phyloP scores from a whole-genome alignment of 352 stramenopile genomes.

The Globisporangium apiculatum region DNA sequence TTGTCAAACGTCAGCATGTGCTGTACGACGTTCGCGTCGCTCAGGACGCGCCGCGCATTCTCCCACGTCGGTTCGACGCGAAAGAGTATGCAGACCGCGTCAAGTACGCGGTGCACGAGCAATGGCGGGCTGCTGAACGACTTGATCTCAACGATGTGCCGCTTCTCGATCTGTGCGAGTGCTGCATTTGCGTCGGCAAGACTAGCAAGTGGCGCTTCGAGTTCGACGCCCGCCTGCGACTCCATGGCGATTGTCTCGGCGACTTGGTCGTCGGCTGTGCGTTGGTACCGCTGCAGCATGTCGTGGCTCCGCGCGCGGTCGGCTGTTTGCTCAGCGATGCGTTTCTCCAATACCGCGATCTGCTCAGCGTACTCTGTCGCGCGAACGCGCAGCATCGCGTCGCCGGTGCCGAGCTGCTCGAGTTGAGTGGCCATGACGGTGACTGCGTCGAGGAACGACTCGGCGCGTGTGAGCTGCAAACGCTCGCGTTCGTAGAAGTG shows the following conservation, averaged over 20 bases:
- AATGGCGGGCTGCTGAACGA: conserved; percentile 68
- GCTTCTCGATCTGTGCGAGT: conserved; percentile 55
- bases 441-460: conserved; percentile 23
- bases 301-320: conserved; percentile 37
- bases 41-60: conserved; percentile 51
- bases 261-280: conserved; percentile 53
- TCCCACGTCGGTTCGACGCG: conserved; percentile 66
- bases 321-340: conserved; percentile 29
- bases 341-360: conserved; percentile 18
- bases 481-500: conserved; percentile 11
- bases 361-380: conserved; percentile 19
- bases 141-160: conserved; percentile 80
- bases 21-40: conserved; percentile 64
- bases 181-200: conserved; percentile 64
- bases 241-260: conserved; percentile 62
- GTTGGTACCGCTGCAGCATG: conserved; percentile 58
- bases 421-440: conserved; percentile 27
- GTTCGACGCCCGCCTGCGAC: conserved; percentile 36
- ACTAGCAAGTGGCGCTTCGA: conserved; percentile 49
- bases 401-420: conserved; percentile 27
- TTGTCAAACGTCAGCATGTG: conserved; percentile 70
- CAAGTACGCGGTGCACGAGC: conserved; percentile 63
- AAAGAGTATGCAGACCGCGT: conserved; percentile 70
- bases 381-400: conserved; percentile 14
- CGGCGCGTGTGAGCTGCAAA: conserved; percentile 7